A percentile compares a stretch with the other conserved stretches of the same genome.
Conservation (phyloP, 257 asterid genomes). For the Nicotiana tabacum region DNA sequence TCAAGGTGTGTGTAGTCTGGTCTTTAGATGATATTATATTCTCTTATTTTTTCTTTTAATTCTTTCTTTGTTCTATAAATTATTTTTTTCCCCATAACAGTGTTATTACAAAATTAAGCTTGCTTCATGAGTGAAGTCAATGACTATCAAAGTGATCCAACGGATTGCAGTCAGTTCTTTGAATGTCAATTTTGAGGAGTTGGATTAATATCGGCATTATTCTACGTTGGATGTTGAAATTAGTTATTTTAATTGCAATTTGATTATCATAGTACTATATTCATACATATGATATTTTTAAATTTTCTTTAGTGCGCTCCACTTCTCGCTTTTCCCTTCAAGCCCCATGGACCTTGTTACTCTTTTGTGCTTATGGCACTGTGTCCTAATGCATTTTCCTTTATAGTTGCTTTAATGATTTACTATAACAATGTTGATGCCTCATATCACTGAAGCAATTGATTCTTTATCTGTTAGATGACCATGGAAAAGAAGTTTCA, state of each 20-base stretch:
- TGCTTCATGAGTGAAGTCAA: constrained; percentile 3
- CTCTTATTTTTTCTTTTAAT: neutral
- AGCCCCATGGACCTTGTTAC: neutral
- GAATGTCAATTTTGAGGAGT: neutral
- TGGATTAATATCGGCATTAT: neutral
- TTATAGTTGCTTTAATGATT: neutral
- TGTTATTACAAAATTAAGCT: neutral
- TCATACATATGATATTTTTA: neutral
- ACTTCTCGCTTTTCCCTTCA: neutral
- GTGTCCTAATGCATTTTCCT: neutral
- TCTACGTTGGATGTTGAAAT: neutral
- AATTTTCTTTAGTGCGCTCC: neutral
- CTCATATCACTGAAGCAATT: constrained; percentile 15
- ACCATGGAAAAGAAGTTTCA: constrained; percentile 94
- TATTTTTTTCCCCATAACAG: neutral
- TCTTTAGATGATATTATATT: neutral
- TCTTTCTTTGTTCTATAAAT: neutral
- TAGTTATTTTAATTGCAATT: neutral
- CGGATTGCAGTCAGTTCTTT: no score
- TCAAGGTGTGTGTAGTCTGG: constrained; percentile 51
- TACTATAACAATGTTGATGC: neutral
- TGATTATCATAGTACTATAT: neutral
- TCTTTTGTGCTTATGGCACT: neutral
- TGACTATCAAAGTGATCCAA: no score
- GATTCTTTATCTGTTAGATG: constrained; percentile 56